Evolutionary conservation across 169 alveolate species (phyloP).

Genomic region (Plasmodium vivax): DNA sequence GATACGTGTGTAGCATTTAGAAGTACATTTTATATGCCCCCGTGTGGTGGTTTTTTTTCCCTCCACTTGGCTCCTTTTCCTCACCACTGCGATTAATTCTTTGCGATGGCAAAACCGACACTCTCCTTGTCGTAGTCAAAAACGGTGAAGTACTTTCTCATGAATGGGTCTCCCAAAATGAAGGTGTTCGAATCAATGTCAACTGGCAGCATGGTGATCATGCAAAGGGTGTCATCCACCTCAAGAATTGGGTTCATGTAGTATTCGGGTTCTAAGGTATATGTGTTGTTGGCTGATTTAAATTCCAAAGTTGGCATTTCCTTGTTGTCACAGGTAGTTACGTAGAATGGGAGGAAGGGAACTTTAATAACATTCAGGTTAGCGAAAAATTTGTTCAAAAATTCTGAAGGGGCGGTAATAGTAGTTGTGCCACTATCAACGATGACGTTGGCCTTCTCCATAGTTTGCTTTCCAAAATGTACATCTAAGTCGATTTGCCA

Average conservation of each 20-base stretch:
- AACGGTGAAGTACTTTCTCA: slow-evolving; percentile 74
- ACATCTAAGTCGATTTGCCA: slow-evolving; percentile 63
- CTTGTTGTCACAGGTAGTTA: slow-evolving; percentile 22
- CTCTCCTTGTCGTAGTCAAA: slow-evolving; percentile 73
- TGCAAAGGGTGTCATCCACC: slow-evolving; percentile 9
- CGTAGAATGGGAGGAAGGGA: slow-evolving; percentile 49
- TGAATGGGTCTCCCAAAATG: slow-evolving; percentile 74
- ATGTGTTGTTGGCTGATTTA: slow-evolving; percentile 4
- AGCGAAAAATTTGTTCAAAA: slow-evolving; percentile 25
- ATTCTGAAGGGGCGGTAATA: slow-evolving; percentile 50
- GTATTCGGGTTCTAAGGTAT: slow-evolving; percentile 63
- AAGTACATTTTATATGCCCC: neutral
- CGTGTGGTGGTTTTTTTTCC: neutral
- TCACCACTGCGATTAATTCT: neutral
- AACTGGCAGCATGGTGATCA: slow-evolving; percentile 8
- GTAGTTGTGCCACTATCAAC: slow-evolving; percentile 72
- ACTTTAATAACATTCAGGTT: slow-evolving; percentile 18
- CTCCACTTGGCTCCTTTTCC: neutral
- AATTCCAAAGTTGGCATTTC: slow-evolving; percentile 37
- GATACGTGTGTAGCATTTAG: neutral
- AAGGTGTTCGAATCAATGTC: slow-evolving; percentile 45
- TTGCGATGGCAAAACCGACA: slow-evolving; percentile 69
- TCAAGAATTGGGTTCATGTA: slow-evolving; percentile 28
- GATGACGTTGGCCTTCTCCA: slow-evolving; percentile 32
- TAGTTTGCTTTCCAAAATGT: slow-evolving; percentile 10